These are phyloP conservation scores for Apophysomyces variabilis DNA, from an alignment of 371 early-diverging fungal genomes.

Conservation along the genomic window DNA sequence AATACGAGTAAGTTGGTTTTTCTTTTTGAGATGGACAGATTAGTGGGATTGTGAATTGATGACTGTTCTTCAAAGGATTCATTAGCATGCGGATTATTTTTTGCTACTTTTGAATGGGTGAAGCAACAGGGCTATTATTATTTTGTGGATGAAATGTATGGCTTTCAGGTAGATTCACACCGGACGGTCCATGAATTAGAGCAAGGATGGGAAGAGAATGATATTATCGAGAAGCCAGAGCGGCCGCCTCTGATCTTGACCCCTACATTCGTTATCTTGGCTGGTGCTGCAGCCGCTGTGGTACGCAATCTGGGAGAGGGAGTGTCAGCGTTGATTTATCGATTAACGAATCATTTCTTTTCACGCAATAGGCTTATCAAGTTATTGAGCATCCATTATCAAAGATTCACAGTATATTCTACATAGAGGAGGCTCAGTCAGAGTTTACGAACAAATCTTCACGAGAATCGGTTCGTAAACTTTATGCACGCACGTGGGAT, in stretches of 20 bases:
- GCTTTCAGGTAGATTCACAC: conserved; percentile 52
- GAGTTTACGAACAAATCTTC: conserved; percentile 49
- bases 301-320: conserved; percentile 26
- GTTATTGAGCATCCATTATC: conserved; percentile 75
- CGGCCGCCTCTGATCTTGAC: conserved; percentile 62
- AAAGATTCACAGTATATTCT: conserved; percentile 71
- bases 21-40: not conserved
- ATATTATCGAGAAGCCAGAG: conserved; percentile 20
- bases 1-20: conserved; percentile 48
- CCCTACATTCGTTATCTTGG: conserved; percentile 71
- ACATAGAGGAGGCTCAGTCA: conserved; percentile 67
- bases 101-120: conserved; percentile 79
- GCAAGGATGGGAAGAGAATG: conserved; percentile 29
- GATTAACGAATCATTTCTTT: no score
- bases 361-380: conserved; percentile 63
- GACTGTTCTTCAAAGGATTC: conserved; percentile 55
- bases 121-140: conserved; percentile 72
- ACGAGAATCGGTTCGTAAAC: conserved; percentile 36
- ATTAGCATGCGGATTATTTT: conserved; percentile 74
- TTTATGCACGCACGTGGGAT: conserved; percentile 59
- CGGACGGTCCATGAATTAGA: conserved; percentile 38
- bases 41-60: not conserved
- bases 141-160: conserved; percentile 63
- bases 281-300: conserved; percentile 75
- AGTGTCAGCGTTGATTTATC: no score